These are phyloP conservation scores for Diddensiella santjacobensis DNA, from an alignment of 805 yeast genomes.

Conservation along the genomic window DNA sequence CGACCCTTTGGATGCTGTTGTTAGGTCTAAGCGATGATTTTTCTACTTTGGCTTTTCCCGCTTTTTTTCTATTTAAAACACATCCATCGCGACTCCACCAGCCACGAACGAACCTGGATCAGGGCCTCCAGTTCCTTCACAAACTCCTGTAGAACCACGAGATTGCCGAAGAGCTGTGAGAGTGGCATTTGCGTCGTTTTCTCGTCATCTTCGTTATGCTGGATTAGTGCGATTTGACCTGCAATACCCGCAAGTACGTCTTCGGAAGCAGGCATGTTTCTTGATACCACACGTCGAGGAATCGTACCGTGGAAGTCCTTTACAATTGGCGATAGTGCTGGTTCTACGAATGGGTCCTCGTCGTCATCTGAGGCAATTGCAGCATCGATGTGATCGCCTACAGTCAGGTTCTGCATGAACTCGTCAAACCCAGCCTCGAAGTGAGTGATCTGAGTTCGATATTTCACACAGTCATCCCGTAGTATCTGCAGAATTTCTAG, in stretches of 20 bases:
- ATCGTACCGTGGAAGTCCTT: conserved; percentile 4
- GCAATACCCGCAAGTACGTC: not conserved
- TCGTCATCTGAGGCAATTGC: conserved; percentile 14
- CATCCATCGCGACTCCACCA: conserved; percentile 13
- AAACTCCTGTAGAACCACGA: conserved; percentile 26
- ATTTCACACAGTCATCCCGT: conserved; percentile 16
- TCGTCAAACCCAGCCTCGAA: conserved; percentile 13
- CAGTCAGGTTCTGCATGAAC: conserved; percentile 10
- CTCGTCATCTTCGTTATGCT: not conserved
- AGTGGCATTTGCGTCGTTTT: conserved; percentile 1
- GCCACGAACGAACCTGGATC: conserved; percentile 25
- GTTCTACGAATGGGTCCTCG: conserved; percentile 1
- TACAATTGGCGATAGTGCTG: not conserved
- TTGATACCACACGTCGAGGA: conserved; percentile 6
- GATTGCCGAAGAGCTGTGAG: conserved; percentile 26
- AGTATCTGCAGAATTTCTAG: conserved; percentile 12
- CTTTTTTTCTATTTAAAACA: conserved; percentile 1
- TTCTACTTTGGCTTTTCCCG: too few relatives aligned
- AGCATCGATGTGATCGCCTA: conserved; percentile 19
- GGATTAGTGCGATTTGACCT: not conserved
- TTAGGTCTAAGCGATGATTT: too few relatives aligned
- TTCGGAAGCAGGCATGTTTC: too few relatives aligned
- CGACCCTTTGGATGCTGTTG: too few relatives aligned
- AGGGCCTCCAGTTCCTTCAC: conserved; percentile 29
- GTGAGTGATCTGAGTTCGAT: conserved; percentile 4